These are phyloP conservation scores for Hypoxylon sp. DNA, from an alignment of 2,329 filamentous ascomycete genomes.

Conservation along the genomic window DNA sequence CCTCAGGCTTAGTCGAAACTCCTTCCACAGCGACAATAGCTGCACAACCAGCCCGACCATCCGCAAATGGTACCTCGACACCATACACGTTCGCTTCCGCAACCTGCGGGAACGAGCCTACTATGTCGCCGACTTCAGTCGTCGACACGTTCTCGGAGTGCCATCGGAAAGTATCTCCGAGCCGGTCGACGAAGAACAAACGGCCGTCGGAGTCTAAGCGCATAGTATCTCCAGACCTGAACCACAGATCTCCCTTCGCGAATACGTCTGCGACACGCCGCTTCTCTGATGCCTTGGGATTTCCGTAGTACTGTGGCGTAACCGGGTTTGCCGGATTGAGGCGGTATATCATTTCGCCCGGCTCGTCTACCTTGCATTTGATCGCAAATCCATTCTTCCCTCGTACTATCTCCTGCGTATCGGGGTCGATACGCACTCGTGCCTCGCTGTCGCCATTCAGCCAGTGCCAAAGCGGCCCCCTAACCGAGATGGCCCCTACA, in stretches of 20 bases:
- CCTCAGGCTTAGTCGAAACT: conserved; percentile 28
- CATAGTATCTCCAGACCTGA: conserved; percentile 75
- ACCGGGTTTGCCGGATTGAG: conserved; percentile 62
- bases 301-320: conserved; percentile 69
- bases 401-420: conserved; percentile 73
- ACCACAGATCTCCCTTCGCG: conserved; percentile 75
- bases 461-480: conserved; percentile 71
- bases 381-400: conserved; percentile 76
- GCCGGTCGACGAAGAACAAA: conserved; percentile 75
- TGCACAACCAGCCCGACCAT: conserved; percentile 59
- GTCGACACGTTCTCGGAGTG: conserved; percentile 61
- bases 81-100: conserved; percentile 60
- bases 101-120: conserved; percentile 56
- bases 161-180: conserved; percentile 82
- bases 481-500: conserved; percentile 73
- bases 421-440: conserved; percentile 76
- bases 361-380: conserved; percentile 68
- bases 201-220: conserved; percentile 70
- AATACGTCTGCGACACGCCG: conserved; percentile 74
- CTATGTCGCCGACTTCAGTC: conserved; percentile 57
- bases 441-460: conserved; percentile 67
- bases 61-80: conserved; percentile 57
- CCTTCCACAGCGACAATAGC: conserved; percentile 55
- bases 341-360: conserved; percentile 78
- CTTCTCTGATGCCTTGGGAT: conserved; percentile 71